Conservation (phyloP, 495 filamentous ascomycete genomes). For the Trichoderma orchidacearum region DNA sequence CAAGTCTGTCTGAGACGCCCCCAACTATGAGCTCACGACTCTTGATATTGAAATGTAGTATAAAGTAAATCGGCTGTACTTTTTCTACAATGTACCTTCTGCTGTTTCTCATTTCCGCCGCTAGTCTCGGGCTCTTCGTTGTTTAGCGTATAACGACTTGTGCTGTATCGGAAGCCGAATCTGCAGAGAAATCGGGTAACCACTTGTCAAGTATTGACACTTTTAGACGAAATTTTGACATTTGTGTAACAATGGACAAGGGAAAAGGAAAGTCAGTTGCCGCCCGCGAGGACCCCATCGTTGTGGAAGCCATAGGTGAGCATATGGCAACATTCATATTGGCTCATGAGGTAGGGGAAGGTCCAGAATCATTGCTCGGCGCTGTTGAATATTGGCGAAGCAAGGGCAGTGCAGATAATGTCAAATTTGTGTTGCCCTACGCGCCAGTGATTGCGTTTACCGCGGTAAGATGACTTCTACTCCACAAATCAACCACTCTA, state of each 20-base stretch:
- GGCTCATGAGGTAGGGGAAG: slow-evolving; percentile 75
- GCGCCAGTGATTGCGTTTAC: slow-evolving; percentile 77
- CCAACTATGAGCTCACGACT: too few relatives aligned
- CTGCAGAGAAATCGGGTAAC: too few relatives aligned
- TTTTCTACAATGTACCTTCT: too few relatives aligned
- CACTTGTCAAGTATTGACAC: background rate
- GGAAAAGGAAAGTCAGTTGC: background rate
- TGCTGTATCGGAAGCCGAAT: too few relatives aligned
- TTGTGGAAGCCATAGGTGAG: background rate
- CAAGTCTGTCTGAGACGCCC: too few relatives aligned
- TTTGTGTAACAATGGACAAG: background rate
- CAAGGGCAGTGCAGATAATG: slow-evolving; percentile 64
- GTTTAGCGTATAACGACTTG: too few relatives aligned
- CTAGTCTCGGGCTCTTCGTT: too few relatives aligned
- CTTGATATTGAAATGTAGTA: too few relatives aligned
- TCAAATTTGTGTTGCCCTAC: slow-evolving; percentile 78
- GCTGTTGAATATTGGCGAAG: slow-evolving; percentile 83
- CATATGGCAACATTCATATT: slow-evolving; percentile 87
- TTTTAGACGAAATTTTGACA: background rate
- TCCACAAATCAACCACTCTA: too few relatives aligned
- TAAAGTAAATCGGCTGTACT: too few relatives aligned
- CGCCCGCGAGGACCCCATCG: background rate
- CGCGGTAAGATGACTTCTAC: slow-evolving; percentile 34
- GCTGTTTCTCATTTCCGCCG: too few relatives aligned
- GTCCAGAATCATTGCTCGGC: slow-evolving; percentile 46